Evolutionary conservation across 2,329 filamentous ascomycete genomes (phyloP).

Genomic region (Pyrenophora graminea): DNA sequence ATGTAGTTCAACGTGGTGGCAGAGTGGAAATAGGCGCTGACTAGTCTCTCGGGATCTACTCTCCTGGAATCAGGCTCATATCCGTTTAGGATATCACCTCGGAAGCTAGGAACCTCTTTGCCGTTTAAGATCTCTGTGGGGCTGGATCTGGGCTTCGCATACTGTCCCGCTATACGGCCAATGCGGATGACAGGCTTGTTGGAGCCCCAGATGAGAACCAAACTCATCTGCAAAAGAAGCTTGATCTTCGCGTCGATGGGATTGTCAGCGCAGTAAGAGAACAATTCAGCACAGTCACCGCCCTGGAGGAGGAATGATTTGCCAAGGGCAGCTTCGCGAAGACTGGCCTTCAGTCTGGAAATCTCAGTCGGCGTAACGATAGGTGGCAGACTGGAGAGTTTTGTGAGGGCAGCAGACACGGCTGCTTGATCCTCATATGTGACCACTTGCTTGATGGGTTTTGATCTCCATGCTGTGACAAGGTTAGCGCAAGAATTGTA

Average conservation of each 20-base stretch:
- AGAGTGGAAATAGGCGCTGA: conserved; percentile 94
- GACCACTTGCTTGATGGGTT: conserved; percentile 78
- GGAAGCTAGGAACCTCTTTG: conserved; percentile 82
- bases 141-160: conserved; percentile 91
- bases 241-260: conserved; percentile 97
- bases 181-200: conserved; percentile 87
- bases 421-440: conserved; percentile 67
- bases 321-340: conserved; percentile 85
- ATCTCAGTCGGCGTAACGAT: conserved; percentile 83
- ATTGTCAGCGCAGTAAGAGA: conserved; percentile 89
- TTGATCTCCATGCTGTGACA: conserved; percentile 69
- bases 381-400: conserved; percentile 72
- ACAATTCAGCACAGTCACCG: conserved; percentile 95
- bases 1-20: conserved; percentile 94
- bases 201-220: conserved; percentile 89
- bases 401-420: conserved; percentile 63
- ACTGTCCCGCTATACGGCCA: conserved; percentile 95
- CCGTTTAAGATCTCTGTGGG: conserved; percentile 83
- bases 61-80: conserved; percentile 74
- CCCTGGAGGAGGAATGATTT: conserved; percentile 94
- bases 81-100: conserved; percentile 94
- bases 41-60: conserved; percentile 81
- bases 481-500: conserved; percentile 13
- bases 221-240: conserved; percentile 92
- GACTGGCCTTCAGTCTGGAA: conserved; percentile 72